Evolutionary conservation across 495 filamentous ascomycete species (phyloP).

Genomic region (Penicillium alfredii): DNA sequence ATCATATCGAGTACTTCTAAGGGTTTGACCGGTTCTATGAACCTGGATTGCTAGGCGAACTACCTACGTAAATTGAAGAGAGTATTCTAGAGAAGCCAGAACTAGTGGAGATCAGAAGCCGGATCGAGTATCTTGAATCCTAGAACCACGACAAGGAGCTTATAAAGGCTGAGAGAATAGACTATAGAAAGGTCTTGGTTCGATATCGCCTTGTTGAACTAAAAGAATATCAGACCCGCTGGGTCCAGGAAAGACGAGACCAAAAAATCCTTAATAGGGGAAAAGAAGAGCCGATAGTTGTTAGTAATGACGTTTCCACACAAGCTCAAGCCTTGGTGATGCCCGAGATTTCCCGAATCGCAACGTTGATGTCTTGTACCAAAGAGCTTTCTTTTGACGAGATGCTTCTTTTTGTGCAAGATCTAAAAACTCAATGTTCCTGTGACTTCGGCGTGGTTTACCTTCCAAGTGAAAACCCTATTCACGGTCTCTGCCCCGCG

Average conservation of each 20-base stretch:
- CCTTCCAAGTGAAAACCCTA: slow-evolving; percentile 14
- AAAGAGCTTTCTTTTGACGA: slow-evolving; percentile 15
- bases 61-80: slow-evolving; percentile 12
- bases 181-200: slow-evolving; percentile 12
- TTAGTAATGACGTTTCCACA: slow-evolving; percentile 10
- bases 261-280: slow-evolving; percentile 11
- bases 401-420: slow-evolving; percentile 17
- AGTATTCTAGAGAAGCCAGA: slow-evolving; percentile 14
- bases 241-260: slow-evolving; percentile 12
- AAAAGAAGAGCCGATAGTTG: slow-evolving; percentile 7
- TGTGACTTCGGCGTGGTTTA: slow-evolving; percentile 18
- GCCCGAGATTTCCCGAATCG: slow-evolving; percentile 11
- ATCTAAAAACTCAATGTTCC: slow-evolving; percentile 14
- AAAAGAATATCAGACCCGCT: slow-evolving; percentile 12
- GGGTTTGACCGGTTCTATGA: slow-evolving; percentile 15
- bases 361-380: slow-evolving; percentile 14
- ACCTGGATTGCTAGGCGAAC: slow-evolving; percentile 10
- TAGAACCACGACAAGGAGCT: slow-evolving; percentile 2
- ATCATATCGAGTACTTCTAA: slow-evolving; percentile 21
- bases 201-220: slow-evolving; percentile 10
- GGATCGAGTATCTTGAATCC: slow-evolving; percentile 7
- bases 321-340: slow-evolving; percentile 11
- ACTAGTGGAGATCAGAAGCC: slow-evolving; percentile 6
- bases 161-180: slow-evolving; percentile 10
- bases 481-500: slow-evolving; percentile 13